Base-by-base conservation (phyloP, 2,329 filamentous ascomycete species). In the Fusarium newnesense region DNA sequence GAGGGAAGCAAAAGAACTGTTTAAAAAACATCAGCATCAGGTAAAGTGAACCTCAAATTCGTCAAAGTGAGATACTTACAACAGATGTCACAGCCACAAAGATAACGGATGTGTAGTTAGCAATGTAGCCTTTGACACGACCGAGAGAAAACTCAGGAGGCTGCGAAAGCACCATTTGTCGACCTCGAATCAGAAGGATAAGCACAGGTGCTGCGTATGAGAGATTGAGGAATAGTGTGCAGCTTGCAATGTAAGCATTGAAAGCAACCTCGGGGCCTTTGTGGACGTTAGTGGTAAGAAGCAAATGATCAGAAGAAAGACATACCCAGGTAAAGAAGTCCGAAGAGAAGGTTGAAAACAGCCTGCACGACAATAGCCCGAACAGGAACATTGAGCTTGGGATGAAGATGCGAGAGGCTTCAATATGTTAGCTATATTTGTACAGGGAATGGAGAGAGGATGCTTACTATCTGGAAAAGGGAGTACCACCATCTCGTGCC, bases 211-310 rank as follows among this genome's bases (percentile, higher is more conserved):
- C 78, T 11, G 80, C 83, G 37, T 85, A 86, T 2, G 84, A 85
- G 2, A 86, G 76, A 64, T 85, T 85, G 4, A 86, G 80, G 49
- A 86, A 82, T 18, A 86, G 82, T 19, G 84, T 86, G 70, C 81
- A 84, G 28, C 81, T 83, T 8, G 84, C 82, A 1, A 85, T 80
- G 65, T 86, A 85, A 11, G 85, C 84, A 58, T 82, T 84, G 54
- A 87, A 87, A 2, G 85, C 85, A 16, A 85, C 85, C 19, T 80
- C 81, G 2, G 84, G 85, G 2, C 84, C 72, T 75, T 26, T 6
- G 1, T 19, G 7, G 1, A 9, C 37, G 15, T 74, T 28, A 70
- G 43, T 11, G 43, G 8, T 4, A 30, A 9, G 12, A 19, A 5
- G 19, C 1, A 7, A 18, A 4, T 4, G 1, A 3, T 21, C 4